phyloP scores from a whole-genome alignment of 2,329 filamentous ascomycete genomes.

The Colletotrichum filicis region DNA sequence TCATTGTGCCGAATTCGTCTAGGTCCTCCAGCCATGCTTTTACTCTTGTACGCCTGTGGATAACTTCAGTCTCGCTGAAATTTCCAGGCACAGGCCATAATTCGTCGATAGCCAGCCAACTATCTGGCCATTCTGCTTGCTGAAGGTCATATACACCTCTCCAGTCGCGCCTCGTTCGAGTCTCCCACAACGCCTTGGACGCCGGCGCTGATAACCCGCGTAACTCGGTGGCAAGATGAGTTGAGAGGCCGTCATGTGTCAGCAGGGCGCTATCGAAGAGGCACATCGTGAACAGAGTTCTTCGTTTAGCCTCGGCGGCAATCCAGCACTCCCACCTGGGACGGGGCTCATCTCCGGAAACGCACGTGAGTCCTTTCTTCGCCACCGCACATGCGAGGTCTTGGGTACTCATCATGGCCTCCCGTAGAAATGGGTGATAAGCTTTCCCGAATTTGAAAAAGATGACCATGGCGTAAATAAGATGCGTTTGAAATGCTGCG shows the following conservation, averaged over 20 bases:
- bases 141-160: slow-evolving; percentile 53
- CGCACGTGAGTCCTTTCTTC: slow-evolving; percentile 54
- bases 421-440: slow-evolving; percentile 47
- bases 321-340: slow-evolving; percentile 66
- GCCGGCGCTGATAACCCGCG: slow-evolving; percentile 54
- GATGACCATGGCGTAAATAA: slow-evolving; percentile 61
- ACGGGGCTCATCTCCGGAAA: slow-evolving; percentile 47
- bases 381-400: slow-evolving; percentile 56
- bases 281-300: slow-evolving; percentile 63
- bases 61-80: slow-evolving; percentile 43
- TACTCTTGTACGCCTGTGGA: slow-evolving; percentile 49
- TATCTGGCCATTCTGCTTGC: slow-evolving; percentile 54
- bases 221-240: slow-evolving; percentile 61
- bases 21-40: slow-evolving; percentile 61
- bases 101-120: slow-evolving; percentile 58
- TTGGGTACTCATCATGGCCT: slow-evolving; percentile 61
- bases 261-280: slow-evolving; percentile 62
- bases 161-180: slow-evolving; percentile 51
- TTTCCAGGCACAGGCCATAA: slow-evolving; percentile 56
- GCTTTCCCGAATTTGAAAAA: slow-evolving; percentile 51
- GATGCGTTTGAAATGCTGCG: slow-evolving; percentile 61
- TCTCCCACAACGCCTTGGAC: slow-evolving; percentile 55
- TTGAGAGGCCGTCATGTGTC: slow-evolving; percentile 53
- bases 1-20: slow-evolving; percentile 65
- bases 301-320: slow-evolving; percentile 61